Base-by-base conservation (phyloP, 768 basidiomycete species). In the Lactarius sp. region DNA sequence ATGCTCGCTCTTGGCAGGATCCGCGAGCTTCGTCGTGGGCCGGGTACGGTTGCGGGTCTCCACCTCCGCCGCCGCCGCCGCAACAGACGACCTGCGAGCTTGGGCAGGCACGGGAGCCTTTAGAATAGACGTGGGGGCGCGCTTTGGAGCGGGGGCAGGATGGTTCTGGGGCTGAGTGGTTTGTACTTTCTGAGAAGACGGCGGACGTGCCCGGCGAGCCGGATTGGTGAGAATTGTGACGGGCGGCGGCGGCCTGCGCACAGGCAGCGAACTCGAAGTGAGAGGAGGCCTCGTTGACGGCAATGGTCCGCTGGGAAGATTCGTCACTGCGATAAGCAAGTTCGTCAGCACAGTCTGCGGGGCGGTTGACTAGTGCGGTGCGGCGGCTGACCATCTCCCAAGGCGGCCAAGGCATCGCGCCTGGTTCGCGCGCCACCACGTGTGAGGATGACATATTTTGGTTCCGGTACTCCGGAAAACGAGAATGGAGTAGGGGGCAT, bases 171-270 rank as follows among this genome's bases (percentile, higher is more conserved):
- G 27, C 6, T 39, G 22, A 12, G 41, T 4, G 9, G 46, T 49
- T 27, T 13, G 47, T 16, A 13, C 20, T 49, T 49, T 27, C 12
- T 49, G 22, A 6, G n/a, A 10, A 13, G 46, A 22, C 20, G 52
- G 10, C n/a, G 4, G 9, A 12, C 8, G 12, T 18, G 22, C 14
- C 53, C 46, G 55, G 27, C 27, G 27, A 20, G 33, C 52, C 20
- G 52, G 52, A 47, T 61, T 61, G 46, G 53, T 50, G 37, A 55
- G 46, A 37, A 56, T 50, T 12, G 61, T 62, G 54, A 56, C 34
- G 9, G n/a, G 52, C 20, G 52, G 22, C 2, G 41, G 41, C 20
- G 52, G n/a, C 60, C 39, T 16, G 52, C 27, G 27, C 22, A 7
- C 46, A 4, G 44, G 16, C 2, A 46, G 27, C 41, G 39, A n/a